A percentile compares a stretch with the other conserved stretches of the same genome.
These are phyloP conservation scores for Melocanna baccifera DNA, from an alignment of 176 grass and related monocot genomes.

Conservation along the genomic window DNA sequence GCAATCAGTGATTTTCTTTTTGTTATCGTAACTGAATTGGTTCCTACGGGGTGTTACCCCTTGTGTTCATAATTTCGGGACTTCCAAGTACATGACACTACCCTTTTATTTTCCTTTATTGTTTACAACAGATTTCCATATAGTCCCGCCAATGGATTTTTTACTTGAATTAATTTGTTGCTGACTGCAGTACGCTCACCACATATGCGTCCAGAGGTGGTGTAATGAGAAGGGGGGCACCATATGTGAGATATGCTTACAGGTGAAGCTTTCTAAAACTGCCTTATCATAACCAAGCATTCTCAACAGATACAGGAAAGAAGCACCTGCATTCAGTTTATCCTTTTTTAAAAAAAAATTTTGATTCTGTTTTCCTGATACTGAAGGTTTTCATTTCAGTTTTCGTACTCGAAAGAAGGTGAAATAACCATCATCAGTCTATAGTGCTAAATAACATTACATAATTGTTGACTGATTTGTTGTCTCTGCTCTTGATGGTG, in stretches of 20 bases:
- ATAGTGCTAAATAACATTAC: background rate
- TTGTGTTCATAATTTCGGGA: background rate
- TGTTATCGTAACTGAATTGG: background rate
- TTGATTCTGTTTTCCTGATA: background rate
- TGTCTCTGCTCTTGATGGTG: background rate
- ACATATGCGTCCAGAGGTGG: constrained; percentile 76
- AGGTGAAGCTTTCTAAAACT: constrained; percentile 49
- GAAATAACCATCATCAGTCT: background rate
- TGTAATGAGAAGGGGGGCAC: constrained; percentile 90
- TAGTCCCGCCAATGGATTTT: background rate
- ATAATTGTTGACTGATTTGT: background rate
- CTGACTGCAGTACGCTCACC: constrained; percentile 70
- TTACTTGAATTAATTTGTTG: constrained; percentile 26
- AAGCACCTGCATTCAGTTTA: constrained; percentile 3
- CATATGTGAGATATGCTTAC: constrained; percentile 83
- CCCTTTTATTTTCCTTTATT: background rate
- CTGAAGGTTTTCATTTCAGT: background rate
- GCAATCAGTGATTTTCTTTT: background rate
- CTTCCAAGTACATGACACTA: background rate
- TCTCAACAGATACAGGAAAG: constrained; percentile 9
- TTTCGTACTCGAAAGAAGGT: background rate
- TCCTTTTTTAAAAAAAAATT: background rate
- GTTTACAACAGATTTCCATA: background rate
- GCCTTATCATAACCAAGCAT: background rate
- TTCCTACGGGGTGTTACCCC: background rate